Evolutionary conservation across 139 green algal genomes (phyloP).

Genomic region (Coelastrella sp.): DNA sequence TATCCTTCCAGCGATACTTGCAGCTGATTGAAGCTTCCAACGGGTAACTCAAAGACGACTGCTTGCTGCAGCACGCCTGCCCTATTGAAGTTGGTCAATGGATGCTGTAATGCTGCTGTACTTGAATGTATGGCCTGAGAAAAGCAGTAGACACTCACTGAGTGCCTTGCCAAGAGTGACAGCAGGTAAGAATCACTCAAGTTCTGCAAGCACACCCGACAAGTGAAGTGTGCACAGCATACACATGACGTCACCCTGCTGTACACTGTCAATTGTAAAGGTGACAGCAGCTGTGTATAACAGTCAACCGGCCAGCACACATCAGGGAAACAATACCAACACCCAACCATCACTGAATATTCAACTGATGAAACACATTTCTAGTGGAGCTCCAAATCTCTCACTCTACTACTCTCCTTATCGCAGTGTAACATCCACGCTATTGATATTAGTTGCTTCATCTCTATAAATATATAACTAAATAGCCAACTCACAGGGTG

Average conservation of each 20-base stretch:
- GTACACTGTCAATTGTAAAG: not conserved
- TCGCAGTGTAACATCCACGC: no score
- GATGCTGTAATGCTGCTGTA: not conserved
- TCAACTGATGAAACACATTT: no score
- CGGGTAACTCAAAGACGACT: conserved; percentile 71
- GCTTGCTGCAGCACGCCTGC: conserved; percentile 77
- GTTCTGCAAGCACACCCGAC: no score
- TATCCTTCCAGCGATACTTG: conserved; percentile 69
- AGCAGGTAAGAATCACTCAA: no score
- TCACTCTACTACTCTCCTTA: no score
- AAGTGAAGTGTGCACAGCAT: no score
- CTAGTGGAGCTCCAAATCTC: no score
- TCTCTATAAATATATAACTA: not conserved
- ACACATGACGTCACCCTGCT: no score
- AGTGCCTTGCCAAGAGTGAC: no score
- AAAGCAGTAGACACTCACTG: not conserved
- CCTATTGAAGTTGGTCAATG: conserved; percentile 39
- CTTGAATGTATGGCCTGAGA: not conserved
- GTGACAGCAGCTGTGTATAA: not conserved
- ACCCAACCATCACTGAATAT: no score
- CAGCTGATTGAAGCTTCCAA: conserved; percentile 35
- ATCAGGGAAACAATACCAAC: no score
- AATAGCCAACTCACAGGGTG: not conserved
- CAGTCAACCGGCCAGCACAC: not conserved
- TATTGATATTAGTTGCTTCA: no score